Conservation (phyloP, 306 rosid species). For the Trichosanthes cucumerina region DNA sequence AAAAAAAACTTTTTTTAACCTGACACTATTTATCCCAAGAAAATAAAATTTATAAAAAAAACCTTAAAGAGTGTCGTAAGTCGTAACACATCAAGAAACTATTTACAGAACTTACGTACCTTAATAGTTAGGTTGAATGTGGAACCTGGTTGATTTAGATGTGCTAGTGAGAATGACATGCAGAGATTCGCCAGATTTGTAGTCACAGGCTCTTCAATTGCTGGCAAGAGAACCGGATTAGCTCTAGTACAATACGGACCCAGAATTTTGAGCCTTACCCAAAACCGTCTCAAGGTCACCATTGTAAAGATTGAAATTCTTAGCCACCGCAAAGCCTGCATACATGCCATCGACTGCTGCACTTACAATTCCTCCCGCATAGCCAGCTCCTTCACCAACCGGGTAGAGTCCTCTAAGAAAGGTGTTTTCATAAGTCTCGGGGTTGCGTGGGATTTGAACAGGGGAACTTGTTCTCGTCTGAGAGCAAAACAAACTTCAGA, state of each 20-base stretch:
- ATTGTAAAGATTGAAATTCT: slow-evolving; percentile 36
- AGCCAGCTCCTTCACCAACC: slow-evolving; percentile 97
- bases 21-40: not conserved
- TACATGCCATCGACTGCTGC: slow-evolving; percentile 95
- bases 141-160: not conserved
- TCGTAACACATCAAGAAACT: not conserved
- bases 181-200: not conserved
- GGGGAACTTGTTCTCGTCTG: slow-evolving; percentile 98
- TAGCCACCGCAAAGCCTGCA: slow-evolving; percentile 82
- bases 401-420: slow-evolving; percentile 79
- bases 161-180: not conserved
- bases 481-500: not conserved
- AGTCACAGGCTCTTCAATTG: not conserved
- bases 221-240: not conserved
- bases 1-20: not conserved
- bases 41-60: not conserved
- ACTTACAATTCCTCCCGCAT: slow-evolving; percentile 94
- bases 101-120: not conserved
- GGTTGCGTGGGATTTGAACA: slow-evolving; percentile 62
- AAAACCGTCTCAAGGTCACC: slow-evolving; percentile 61
- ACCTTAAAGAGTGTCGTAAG: not conserved
- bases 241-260: slow-evolving; percentile 55
- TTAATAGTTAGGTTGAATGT: not conserved
- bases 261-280: slow-evolving; percentile 61
- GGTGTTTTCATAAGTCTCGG: slow-evolving; percentile 66